Evolutionary conservation across 2,329 filamentous ascomycete species (phyloP).

Genomic region (Ramularia endophylla): DNA sequence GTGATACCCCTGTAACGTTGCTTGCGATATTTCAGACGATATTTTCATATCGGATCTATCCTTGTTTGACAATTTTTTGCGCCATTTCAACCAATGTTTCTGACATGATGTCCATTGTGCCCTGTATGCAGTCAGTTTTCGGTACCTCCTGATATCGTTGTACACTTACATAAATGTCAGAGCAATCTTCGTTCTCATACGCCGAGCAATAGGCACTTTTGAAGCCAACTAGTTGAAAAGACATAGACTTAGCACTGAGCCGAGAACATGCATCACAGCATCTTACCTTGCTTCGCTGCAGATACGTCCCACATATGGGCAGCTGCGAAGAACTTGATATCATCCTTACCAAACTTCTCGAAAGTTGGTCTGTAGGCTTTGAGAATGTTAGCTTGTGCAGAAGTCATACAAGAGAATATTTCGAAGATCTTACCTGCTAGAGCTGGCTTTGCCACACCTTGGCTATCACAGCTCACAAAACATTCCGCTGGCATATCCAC

Average conservation of each 20-base stretch:
- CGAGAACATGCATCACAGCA: background rate
- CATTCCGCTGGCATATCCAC: slow-evolving; percentile 48
- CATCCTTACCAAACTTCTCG: slow-evolving; percentile 33
- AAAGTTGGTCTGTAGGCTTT: slow-evolving; percentile 42
- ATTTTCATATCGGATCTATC: background rate
- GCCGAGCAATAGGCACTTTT: slow-evolving; percentile 50
- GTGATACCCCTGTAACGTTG: slow-evolving; percentile 2
- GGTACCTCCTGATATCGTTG: too few relatives aligned
- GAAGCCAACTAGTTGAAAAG: slow-evolving; percentile 33
- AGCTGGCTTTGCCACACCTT: slow-evolving; percentile 47
- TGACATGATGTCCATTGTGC: slow-evolving; percentile 46
- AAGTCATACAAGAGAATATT: too few relatives aligned
- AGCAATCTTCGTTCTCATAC: slow-evolving; percentile 47
- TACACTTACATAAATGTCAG: slow-evolving; percentile 41
- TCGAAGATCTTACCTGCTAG: slow-evolving; percentile 19
- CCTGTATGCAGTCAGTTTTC: too few relatives aligned
- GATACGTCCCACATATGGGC: slow-evolving; percentile 57
- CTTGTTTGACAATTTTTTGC: slow-evolving; percentile 22
- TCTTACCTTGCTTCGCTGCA: slow-evolving; percentile 41
- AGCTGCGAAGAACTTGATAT: slow-evolving; percentile 51
- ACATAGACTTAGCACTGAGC: background rate
- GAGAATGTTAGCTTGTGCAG: too few relatives aligned
- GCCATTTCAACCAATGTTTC: slow-evolving; percentile 46
- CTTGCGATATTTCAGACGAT: background rate
- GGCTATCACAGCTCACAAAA: slow-evolving; percentile 47